Base-by-base conservation (phyloP, 768 basidiomycete genomes). In the Neoboletus magnificus region DNA sequence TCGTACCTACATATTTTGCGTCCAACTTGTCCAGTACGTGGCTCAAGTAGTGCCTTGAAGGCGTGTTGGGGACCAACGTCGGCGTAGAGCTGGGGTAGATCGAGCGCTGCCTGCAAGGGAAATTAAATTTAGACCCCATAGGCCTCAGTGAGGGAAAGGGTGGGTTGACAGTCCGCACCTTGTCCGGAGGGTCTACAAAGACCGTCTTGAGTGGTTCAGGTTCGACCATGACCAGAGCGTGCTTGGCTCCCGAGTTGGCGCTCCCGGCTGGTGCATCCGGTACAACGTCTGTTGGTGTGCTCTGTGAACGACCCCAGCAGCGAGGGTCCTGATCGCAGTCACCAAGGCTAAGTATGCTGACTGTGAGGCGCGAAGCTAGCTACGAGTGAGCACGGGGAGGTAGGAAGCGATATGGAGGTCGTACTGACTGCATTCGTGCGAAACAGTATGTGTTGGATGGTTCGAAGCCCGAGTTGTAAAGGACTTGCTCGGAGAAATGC, bases 341-440 rank as follows among this genome's bases (percentile, higher is more conserved):
- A 45, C 57, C 37, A 61, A 55, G 39, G 65, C 49, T 16, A 69
- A 27, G 36, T 62, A 62, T 10, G 55, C 58, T 12, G 57, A 66
- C 42, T 63, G 56, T 49, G 67, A 68, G 46, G 54, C 64, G 57
- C 66, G 64, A 60, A 67, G 37, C 66, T 67, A 32, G 18, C 8
- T 9, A 29, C 16, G 8, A 3, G 41, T 61, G 15, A 54, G 50
- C 15, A 48, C 0, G 18, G 1, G 3, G 22, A 13, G 7, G 29
- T 12, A 20, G 37, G n/a, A 16, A 6, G n/a, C 5, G 12, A 16
- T 29, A 54, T 18, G 1, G 1, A 12, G 15, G 3, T 40, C 55
- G 2, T 35, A 61, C 66, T 59, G 39, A 68, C 66, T 33, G 62
- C n/a, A n/a, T n/a, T n/a, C n/a, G n/a, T 56, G 52, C 67, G 59